Evolutionary conservation across 331 rosid genomes (phyloP).

Genomic region (Malus hybrid): DNA sequence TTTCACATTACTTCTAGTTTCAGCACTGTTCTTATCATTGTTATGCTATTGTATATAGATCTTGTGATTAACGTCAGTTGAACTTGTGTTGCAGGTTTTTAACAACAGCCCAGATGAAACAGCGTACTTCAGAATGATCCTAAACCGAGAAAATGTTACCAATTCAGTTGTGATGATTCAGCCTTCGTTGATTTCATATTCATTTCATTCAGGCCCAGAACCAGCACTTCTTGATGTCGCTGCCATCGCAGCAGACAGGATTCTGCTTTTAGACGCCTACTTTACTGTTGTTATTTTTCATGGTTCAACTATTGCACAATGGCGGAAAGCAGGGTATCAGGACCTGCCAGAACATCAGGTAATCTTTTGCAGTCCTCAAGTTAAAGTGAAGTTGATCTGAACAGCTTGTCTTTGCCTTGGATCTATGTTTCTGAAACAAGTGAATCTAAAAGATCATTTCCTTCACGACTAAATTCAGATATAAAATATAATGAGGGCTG

Average conservation of each 20-base stretch:
- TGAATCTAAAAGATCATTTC: neutral
- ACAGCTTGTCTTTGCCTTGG: neutral
- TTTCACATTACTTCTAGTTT: constrained; percentile 1
- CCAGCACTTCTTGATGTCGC: constrained; percentile 96
- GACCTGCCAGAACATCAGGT: constrained; percentile 90
- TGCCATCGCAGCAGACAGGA: constrained; percentile 90
- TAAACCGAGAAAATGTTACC: constrained; percentile 85
- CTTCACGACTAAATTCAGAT: neutral
- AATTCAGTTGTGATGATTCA: constrained; percentile 98
- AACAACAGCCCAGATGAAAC: constrained; percentile 99
- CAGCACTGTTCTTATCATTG: constrained; percentile 10
- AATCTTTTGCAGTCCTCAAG: neutral
- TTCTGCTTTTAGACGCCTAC: constrained; percentile 81
- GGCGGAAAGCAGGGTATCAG: constrained; percentile 96
- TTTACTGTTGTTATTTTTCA: constrained; percentile 88
- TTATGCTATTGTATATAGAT: constrained; percentile 2
- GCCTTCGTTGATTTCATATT: constrained; percentile 88
- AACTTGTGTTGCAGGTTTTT: constrained; percentile 61
- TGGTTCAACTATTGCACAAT: constrained; percentile 95
- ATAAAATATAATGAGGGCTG: neutral
- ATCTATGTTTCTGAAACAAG: neutral
- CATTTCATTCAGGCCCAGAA: constrained; percentile 86
- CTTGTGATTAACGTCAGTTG: neutral
- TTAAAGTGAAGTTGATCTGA: neutral
- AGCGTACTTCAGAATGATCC: constrained; percentile 93